Evolutionary conservation across 2,329 filamentous ascomycete species (phyloP).

Genomic region (Trichoderma atroviride): DNA sequence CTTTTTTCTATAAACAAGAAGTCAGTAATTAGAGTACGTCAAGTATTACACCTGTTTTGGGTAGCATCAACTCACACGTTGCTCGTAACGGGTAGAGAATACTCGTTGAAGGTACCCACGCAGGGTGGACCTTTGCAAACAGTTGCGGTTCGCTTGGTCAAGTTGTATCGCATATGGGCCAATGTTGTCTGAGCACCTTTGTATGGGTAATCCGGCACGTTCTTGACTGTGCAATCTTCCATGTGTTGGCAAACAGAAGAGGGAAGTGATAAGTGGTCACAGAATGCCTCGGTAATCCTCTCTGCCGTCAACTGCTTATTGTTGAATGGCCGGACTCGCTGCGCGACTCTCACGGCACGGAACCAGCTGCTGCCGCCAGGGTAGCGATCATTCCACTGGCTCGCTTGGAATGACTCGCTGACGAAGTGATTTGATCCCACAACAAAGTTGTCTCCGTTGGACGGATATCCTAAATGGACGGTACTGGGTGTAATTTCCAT

Average conservation of each 20-base stretch:
- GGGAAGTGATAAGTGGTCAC: background rate
- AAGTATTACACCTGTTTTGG: background rate
- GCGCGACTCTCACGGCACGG: background rate
- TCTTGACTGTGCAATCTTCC: constrained; percentile 16
- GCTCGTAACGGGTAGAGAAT: background rate
- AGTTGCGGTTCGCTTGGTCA: constrained; percentile 23
- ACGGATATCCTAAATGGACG: background rate
- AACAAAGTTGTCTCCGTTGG: constrained; percentile 11
- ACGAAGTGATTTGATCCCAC: constrained; percentile 26
- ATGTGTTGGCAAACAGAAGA: constrained; percentile 25
- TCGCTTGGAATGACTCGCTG: constrained; percentile 21
- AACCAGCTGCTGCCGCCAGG: constrained; percentile 28
- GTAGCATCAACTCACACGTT: background rate
- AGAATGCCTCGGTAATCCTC: background rate
- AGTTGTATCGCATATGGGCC: constrained; percentile 24
- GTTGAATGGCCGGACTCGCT: background rate
- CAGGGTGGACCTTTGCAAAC: constrained; percentile 27
- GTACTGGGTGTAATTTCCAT: background rate
- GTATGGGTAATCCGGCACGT: constrained; percentile 27
- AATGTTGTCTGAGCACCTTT: constrained; percentile 17
- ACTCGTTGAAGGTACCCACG: background rate
- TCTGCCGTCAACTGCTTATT: background rate
- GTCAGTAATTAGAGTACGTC: background rate
- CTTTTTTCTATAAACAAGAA: background rate
- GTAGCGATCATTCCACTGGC: constrained; percentile 10